Evolutionary conservation across 1,284 basidiomycete species (phyloP), one percentile per base, ranked within the genome.

Genomic region (Mixia osmundae): DNA sequence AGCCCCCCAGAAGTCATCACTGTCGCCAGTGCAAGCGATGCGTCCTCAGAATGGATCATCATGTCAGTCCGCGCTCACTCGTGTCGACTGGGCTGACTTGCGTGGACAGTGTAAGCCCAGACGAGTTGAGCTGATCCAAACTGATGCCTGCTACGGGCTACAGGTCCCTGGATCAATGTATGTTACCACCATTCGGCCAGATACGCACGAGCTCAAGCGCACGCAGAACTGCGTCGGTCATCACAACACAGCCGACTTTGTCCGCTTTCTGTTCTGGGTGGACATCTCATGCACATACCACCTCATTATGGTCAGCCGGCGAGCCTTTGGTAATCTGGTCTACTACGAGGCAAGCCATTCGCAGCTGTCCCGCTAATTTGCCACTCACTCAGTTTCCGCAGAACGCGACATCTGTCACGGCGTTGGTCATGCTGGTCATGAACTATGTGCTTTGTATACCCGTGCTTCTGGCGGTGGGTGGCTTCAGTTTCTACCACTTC

Each of bases 201-300:
- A 16, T 5, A 33, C n/a, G 6, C 7, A 4, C 4, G 15, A n/a
- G n/a, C n/a, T n/a, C n/a, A n/a, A n/a, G n/a, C n/a, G n/a, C n/a
- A n/a, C n/a, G n/a, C 19, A 79, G 51, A 80, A 79, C 53, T 82
- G 82, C 52, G 74, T 91, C 44, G 85, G 83, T 0, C 74, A 80
- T 55, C 68, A 65, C 58, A 94, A 89, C 55, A 73, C 87, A 44
- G 75, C 74, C 1, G 70, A 87, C 57, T 95, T 95, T 53, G 61
- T 91, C 18, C 75, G 85, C 15, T 94, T 94, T 58, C 67, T 94
- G 2, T 73, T 85, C 56, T 85, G 67, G 48, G 85, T 97, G 38
- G 78, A 89, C 52, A 28, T 85, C n/a, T 71, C 79, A 5, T 82
- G 78, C 53, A 47, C 67, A 2, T 87, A 80, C 50, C 82, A 91